Base-by-base conservation (phyloP, 2,329 filamentous ascomycete genomes). In the Lomentospora prolificans region DNA sequence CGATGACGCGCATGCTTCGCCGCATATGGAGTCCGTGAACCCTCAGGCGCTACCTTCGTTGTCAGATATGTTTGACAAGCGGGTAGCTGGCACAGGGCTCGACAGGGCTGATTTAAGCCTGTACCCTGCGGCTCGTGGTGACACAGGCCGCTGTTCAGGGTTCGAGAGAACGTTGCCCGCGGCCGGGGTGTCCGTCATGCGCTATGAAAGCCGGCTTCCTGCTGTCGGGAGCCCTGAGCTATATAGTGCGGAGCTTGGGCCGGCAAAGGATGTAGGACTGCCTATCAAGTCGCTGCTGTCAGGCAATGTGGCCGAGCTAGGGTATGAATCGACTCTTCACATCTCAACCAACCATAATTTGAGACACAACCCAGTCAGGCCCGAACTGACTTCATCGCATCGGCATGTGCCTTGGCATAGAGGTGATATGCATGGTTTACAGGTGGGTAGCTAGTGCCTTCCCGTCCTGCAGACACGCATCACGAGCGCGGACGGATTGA, bases 1-100 rank as follows among this genome's bases (percentile, higher is more conserved):
- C n/a, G 8, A 41, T 17, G 36, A 41, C 8, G 36, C 27, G 31
- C 10, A 4, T n/a, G 12, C 30, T 41, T 17, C 31, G 9, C 1
- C 28, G 22, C 8, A 53, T 31, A 41, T 41, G 6, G 44, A 31
- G 48, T 7, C 25, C 14, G 2, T 14, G 25, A 51, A 31, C 10
- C 19, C 3, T 10, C 67, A 69, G 30, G 67, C 68, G 31, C 65
- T 79, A 2, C 76, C 76, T 3, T 74, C 75, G 0, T 61, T 79
- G 5, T 76, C 73, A 1, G 73, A 78, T 57, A 69, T 79, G 62
- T 67, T 79, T 30, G 74, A 75, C n/a, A 64, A 67, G 48, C 65
- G 67, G n/a, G n/a, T 44, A 7, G 5, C 36, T 4, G 33, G 2
- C 24, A 14, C 25, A 12, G 17, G n/a, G n/a, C 33, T 9, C 10